Evolutionary conservation across 306 rosid genomes (phyloP).

Genomic region (Potentilla sterilis): DNA sequence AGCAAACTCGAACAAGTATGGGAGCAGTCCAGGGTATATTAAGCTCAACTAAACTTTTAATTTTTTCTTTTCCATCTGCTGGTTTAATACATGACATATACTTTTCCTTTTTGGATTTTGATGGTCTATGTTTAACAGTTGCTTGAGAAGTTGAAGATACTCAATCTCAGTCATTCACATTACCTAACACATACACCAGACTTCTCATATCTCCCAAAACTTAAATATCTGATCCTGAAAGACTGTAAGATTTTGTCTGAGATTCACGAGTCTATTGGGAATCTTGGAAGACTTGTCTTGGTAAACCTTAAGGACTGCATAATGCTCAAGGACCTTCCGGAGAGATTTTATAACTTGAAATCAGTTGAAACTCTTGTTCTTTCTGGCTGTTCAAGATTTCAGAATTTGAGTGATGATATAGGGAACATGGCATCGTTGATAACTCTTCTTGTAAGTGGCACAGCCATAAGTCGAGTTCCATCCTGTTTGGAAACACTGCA

Average conservation of each 20-base stretch:
- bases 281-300: slow-evolving; percentile 17
- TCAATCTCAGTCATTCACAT: slow-evolving; percentile 40
- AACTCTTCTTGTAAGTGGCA: slow-evolving; percentile 30
- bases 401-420: slow-evolving; percentile 27
- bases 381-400: slow-evolving; percentile 39
- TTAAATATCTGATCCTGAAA: slow-evolving; percentile 31
- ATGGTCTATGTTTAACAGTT: neutral
- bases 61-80: too few species aligned
- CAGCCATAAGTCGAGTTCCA: slow-evolving; percentile 34
- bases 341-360: slow-evolving; percentile 22
- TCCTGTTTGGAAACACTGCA: slow-evolving; percentile 18
- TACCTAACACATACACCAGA: slow-evolving; percentile 28
- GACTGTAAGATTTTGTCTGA: slow-evolving; percentile 25
- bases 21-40: neutral
- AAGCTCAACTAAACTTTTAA: neutral
- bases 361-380: slow-evolving; percentile 36
- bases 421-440: slow-evolving; percentile 45
- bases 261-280: slow-evolving; percentile 20
- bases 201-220: slow-evolving; percentile 42
- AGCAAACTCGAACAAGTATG: neutral
- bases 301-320: slow-evolving; percentile 34
- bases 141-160: neutral
- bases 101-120: neutral
- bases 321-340: slow-evolving; percentile 27
- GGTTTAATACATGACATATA: neutral